Percentiles rank a stretch among this genome's conserved stretches.
Conservation (phyloP, 2,329 filamentous ascomycete genomes). For the Verticillium zaregamsianum region DNA sequence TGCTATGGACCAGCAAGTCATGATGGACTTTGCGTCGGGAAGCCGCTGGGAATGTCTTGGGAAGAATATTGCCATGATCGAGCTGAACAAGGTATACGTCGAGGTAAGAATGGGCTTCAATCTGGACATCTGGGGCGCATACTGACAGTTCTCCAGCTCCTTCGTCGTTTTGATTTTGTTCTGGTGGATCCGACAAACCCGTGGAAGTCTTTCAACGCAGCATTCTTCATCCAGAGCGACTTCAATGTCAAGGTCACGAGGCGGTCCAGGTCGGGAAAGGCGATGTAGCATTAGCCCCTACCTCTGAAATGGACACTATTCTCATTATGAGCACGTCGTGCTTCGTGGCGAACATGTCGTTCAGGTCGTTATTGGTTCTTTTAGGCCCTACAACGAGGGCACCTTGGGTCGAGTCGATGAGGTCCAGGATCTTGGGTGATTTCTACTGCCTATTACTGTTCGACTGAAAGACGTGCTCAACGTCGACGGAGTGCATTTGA, state of each 20-base stretch:
- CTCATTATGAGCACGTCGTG: background rate
- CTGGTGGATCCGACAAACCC: conserved; percentile 20
- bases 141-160: conserved; percentile 11
- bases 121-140: background rate
- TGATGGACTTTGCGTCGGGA: conserved; percentile 38
- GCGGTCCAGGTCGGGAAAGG: background rate
- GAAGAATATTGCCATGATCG: conserved; percentile 36
- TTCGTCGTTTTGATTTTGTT: conserved; percentile 20
- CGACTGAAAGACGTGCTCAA: too few species aligned
- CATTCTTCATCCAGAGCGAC: conserved; percentile 20
- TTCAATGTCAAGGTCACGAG: conserved; percentile 16
- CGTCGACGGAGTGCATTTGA: too few species aligned
- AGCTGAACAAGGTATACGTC: conserved; percentile 38
- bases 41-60: conserved; percentile 40
- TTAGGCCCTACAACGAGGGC: too few species aligned
- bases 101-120: conserved; percentile 26
- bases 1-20: conserved; percentile 30
- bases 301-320: background rate
- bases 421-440: too few species aligned
- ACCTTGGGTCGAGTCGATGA: too few species aligned
- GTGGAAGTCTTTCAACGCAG: conserved; percentile 24
- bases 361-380: too few species aligned
- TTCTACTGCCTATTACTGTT: too few species aligned
- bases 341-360: too few species aligned
- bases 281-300: background rate